A percentile compares a stretch with the other conserved stretches of the same genome.
These are phyloP conservation scores for Penicillium fimorum DNA, from an alignment of 495 filamentous ascomycete species.

Conservation along the genomic window DNA sequence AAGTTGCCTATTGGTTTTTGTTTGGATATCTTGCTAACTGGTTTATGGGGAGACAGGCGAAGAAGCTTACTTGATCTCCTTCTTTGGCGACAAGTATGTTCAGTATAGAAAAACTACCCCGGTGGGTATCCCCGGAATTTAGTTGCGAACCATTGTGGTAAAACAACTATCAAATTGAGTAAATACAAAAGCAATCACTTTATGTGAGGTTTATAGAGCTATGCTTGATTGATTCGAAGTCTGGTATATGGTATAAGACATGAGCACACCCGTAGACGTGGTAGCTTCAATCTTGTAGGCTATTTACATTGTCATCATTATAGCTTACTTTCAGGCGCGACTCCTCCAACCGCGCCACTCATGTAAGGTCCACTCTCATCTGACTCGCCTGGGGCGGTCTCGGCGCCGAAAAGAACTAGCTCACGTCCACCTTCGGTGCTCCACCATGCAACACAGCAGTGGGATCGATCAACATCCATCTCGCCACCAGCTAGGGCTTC, in stretches of 20 bases:
- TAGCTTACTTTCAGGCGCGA: slow-evolving; percentile 45
- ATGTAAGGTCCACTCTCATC: slow-evolving; percentile 47
- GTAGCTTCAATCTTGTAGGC: neutral
- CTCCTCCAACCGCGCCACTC: slow-evolving; percentile 56
- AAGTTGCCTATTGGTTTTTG: slow-evolving; percentile 31
- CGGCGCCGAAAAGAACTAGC: slow-evolving; percentile 57
- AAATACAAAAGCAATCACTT: neutral
- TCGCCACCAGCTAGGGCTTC: slow-evolving; percentile 78
- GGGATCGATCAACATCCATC: slow-evolving; percentile 86
- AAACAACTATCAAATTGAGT: neutral
- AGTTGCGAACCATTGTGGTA: slow-evolving; percentile 8
- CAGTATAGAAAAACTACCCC: slow-evolving; percentile 63
- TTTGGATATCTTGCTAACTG: neutral
- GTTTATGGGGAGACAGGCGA: slow-evolving; percentile 51
- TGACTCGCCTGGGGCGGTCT: slow-evolving; percentile 20
- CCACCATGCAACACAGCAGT: slow-evolving; percentile 89
- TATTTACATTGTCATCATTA: slow-evolving; percentile 16
- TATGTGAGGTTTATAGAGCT: neutral
- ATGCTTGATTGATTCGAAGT: slow-evolving; percentile 2
- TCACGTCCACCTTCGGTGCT: slow-evolving; percentile 65
- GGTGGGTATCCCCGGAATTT: slow-evolving; percentile 75
- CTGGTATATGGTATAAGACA: slow-evolving; percentile 21
- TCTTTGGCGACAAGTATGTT: slow-evolving; percentile 84
- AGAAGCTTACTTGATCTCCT: slow-evolving; percentile 70
- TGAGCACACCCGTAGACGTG: slow-evolving; percentile 10